These are phyloP conservation scores for Calonectria pauciramosa DNA, from an alignment of 2,329 filamentous ascomycete species.

Conservation along the genomic window DNA sequence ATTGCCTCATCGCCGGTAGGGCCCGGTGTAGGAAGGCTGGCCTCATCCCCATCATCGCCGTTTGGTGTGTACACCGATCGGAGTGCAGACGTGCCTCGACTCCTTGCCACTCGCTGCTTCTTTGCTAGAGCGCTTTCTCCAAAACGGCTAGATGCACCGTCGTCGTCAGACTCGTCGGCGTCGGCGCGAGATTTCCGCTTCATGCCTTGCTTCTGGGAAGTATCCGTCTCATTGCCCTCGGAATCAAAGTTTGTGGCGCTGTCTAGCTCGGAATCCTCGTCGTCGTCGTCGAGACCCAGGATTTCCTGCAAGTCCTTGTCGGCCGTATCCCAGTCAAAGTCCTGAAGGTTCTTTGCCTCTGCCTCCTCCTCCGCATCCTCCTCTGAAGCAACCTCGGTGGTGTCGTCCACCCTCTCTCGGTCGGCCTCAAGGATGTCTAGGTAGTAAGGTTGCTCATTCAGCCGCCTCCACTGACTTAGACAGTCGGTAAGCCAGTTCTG, in stretches of 20 bases:
- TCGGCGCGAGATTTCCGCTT: constrained; percentile 52
- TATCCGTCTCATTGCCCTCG: constrained; percentile 47
- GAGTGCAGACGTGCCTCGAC: constrained; percentile 60
- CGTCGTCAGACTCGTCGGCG: constrained; percentile 51
- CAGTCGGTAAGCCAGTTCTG: constrained; percentile 91
- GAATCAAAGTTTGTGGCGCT: constrained; percentile 44
- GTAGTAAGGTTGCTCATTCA: constrained; percentile 85
- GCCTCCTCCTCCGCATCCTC: constrained; percentile 49
- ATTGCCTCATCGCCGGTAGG: constrained; percentile 52
- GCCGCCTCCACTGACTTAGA: constrained; percentile 84
- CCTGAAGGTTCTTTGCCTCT: constrained; percentile 61
- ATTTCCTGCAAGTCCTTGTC: constrained; percentile 85
- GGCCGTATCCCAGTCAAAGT: constrained; percentile 73
- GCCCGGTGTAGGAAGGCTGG: constrained; percentile 57
- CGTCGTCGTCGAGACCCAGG: constrained; percentile 68
- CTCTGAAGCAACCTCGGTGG: constrained; percentile 49
- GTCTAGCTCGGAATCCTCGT: constrained; percentile 57
- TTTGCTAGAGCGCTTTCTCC: constrained; percentile 62
- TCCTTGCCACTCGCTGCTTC: constrained; percentile 63
- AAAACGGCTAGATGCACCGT: constrained; percentile 44
- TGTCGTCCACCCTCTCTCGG: constrained; percentile 55
- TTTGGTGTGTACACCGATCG: constrained; percentile 60
- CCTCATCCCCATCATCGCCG: constrained; percentile 50
- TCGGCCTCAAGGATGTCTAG: constrained; percentile 81
- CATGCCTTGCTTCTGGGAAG: constrained; percentile 41